Percentiles rank a stretch among this genome's conserved stretches.
phyloP scores from a whole-genome alignment of 106 monocot species.

The Apostasia ramifera region DNA sequence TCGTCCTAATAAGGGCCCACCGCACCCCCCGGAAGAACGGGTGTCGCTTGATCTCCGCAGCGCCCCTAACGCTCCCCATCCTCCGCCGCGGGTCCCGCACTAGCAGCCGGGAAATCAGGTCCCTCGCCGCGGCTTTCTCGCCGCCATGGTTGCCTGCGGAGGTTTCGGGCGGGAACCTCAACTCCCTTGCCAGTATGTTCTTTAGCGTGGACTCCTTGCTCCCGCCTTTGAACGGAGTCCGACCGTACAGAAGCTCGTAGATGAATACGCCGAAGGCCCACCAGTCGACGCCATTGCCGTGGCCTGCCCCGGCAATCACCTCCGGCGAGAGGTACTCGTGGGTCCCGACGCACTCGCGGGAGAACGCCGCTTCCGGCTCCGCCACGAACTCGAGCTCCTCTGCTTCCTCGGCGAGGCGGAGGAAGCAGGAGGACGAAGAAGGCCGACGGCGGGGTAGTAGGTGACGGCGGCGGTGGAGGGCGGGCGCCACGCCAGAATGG shows the following conservation, averaged over 20 bases:
- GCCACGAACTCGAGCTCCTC: constrained; percentile 61
- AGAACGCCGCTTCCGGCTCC: constrained; percentile 51
- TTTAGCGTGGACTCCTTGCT: constrained; percentile 64
- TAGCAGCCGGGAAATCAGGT: constrained; percentile 50
- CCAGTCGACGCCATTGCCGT: constrained; percentile 85
- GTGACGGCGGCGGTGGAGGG: constrained; percentile 17
- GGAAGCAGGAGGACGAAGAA: not conserved
- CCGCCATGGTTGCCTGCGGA: not conserved
- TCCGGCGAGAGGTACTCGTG: constrained; percentile 92
- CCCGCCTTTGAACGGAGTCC: constrained; percentile 75
- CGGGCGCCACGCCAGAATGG: constrained; percentile 40
- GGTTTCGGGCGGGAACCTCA: constrained; percentile 39
- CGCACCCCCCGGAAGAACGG: constrained; percentile 51
- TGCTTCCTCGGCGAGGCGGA: not conserved
- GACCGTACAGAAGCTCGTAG: constrained; percentile 79
- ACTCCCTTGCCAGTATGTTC: constrained; percentile 44
- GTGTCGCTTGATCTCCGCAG: constrained; percentile 77
- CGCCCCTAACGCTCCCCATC: constrained; percentile 48
- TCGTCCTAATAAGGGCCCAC: constrained; percentile 56
- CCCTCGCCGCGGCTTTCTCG: constrained; percentile 28
- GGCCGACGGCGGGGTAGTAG: not conserved
- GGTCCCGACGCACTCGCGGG: constrained; percentile 74
- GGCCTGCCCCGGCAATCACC: constrained; percentile 41
- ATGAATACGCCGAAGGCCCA: constrained; percentile 92
- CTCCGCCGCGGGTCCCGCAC: constrained; percentile 46